Percentiles rank a stretch among this genome's conserved stretches.
phyloP scores from a whole-genome alignment of 257 asterid species.

The Nicotiana undulata region DNA sequence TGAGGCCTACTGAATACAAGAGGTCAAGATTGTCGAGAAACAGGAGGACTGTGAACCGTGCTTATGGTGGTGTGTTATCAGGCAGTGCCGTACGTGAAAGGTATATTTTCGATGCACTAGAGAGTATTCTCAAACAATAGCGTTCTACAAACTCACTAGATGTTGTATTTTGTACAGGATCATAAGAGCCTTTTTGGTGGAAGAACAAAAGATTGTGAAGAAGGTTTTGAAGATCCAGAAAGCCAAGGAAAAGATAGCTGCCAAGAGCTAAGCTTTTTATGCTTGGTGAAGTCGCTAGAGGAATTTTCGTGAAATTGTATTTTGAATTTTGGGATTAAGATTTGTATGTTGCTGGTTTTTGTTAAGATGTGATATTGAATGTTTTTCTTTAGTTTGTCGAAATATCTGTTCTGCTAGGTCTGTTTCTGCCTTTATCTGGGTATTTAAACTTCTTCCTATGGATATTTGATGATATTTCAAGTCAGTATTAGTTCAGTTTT shows the following conservation, averaged over 20 bases:
- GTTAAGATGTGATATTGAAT: background rate
- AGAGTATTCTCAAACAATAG: background rate
- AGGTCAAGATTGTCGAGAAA: slow-evolving; percentile 68
- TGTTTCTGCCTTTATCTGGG: background rate
- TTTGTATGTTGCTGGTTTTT: slow-evolving; percentile 9
- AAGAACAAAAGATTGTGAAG: slow-evolving; percentile 75
- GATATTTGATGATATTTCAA: background rate
- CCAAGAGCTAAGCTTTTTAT: slow-evolving; percentile 44
- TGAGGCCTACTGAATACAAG: slow-evolving; percentile 77
- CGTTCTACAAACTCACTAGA: background rate
- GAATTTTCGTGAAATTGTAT: slow-evolving; percentile 21
- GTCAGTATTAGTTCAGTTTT: background rate
- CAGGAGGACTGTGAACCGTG: slow-evolving; percentile 64
- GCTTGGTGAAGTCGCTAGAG: slow-evolving; percentile 1
- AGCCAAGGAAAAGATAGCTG: slow-evolving; percentile 57
- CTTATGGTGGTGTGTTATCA: slow-evolving; percentile 76
- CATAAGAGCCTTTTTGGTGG: slow-evolving; percentile 72
- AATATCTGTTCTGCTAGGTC: background rate
- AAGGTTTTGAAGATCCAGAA: slow-evolving; percentile 81
- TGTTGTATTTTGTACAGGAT: slow-evolving; percentile 32
- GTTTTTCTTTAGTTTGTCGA: slow-evolving; percentile 10
- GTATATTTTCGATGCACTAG: slow-evolving; percentile 5
- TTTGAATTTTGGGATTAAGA: slow-evolving; percentile 5
- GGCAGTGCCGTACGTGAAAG: slow-evolving; percentile 79
- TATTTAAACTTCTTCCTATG: background rate